A percentile compares a stretch with the other conserved stretches of the same genome.
Conservation (phyloP, 2,329 filamentous ascomycete genomes). For the Exophiala aquamarina region DNA sequence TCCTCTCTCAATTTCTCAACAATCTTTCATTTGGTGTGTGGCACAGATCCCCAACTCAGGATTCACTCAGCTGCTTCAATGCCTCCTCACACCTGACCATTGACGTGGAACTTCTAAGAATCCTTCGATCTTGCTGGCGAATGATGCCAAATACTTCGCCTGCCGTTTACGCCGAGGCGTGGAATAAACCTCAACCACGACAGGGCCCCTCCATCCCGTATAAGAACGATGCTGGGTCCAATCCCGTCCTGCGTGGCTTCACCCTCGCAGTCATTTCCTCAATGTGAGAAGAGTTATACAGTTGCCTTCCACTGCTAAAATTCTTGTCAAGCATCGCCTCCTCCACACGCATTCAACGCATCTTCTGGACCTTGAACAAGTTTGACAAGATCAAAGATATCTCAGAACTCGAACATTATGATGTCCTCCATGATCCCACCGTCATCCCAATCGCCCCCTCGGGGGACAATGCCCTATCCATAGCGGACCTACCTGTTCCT, state of each 20-base stretch:
- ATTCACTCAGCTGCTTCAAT: neutral
- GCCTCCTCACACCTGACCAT: neutral
- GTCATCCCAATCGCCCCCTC: slow-evolving; percentile 48
- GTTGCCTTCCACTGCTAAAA: too few relatives aligned
- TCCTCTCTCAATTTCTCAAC: neutral
- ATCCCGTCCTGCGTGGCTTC: slow-evolving; percentile 69
- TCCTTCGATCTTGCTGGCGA: too few relatives aligned
- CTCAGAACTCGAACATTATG: slow-evolving; percentile 54
- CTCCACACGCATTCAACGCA: slow-evolving; percentile 60
- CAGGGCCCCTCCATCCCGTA: slow-evolving; percentile 46
- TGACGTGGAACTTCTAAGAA: too few relatives aligned
- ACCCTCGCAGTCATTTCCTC: slow-evolving; percentile 62
- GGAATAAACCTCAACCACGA: slow-evolving; percentile 38
- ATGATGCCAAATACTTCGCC: slow-evolving; percentile 10
- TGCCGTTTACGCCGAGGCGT: slow-evolving; percentile 31
- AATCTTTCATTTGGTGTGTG: neutral
- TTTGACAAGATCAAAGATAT: slow-evolving; percentile 60
- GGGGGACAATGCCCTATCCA: slow-evolving; percentile 5
- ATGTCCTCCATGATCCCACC: slow-evolving; percentile 57
- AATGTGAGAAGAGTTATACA: slow-evolving; percentile 54
- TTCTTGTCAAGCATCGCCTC: slow-evolving; percentile 52
- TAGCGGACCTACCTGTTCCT: slow-evolving; percentile 30
- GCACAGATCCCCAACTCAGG: neutral
- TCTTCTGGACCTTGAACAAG: slow-evolving; percentile 71
- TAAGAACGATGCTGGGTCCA: slow-evolving; percentile 55